Conservation (phyloP, 768 basidiomycete genomes). For the Boletus eberwhitei region DNA sequence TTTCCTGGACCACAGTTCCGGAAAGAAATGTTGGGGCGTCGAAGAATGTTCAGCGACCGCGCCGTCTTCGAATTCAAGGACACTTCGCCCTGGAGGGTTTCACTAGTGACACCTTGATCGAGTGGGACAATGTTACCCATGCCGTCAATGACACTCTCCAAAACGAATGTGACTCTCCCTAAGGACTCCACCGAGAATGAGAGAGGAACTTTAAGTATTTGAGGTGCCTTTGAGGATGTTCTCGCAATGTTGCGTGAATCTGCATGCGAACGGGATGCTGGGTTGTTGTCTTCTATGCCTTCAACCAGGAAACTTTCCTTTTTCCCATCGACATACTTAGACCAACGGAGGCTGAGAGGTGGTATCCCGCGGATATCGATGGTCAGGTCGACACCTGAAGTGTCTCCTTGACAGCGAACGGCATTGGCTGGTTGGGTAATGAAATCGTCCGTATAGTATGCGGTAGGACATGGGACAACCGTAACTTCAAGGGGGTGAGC, state of each 20-base stretch:
- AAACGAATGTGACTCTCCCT: conserved; percentile 67
- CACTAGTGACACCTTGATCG: conserved; percentile 30
- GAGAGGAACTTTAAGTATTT: conserved; percentile 66
- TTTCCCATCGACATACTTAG: conserved; percentile 61
- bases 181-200: conserved; percentile 57
- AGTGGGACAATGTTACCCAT: conserved; percentile 70
- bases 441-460: conserved; percentile 51
- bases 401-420: conserved; percentile 68
- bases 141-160: conserved; percentile 82
- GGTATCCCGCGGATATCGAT: conserved; percentile 73
- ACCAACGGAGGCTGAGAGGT: conserved; percentile 75
- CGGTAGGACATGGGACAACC: conserved; percentile 80
- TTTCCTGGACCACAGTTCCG: conserved; percentile 66
- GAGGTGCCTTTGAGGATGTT: conserved; percentile 36
- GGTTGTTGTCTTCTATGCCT: conserved; percentile 67
- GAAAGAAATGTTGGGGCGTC: conserved; percentile 71
- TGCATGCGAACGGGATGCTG: conserved; percentile 29
- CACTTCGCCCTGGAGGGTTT: conserved; percentile 17
- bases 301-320: conserved; percentile 76
- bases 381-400: conserved; percentile 50
- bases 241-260: conserved; percentile 24
- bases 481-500: conserved; percentile 58
- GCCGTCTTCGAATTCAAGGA: conserved; percentile 44
- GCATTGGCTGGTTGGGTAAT: conserved; percentile 37
- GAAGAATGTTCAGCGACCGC: conserved; percentile 66